These are phyloP conservation scores for Trematosphaeria pertusa DNA, from an alignment of 2,329 filamentous ascomycete species.

Conservation along the genomic window DNA sequence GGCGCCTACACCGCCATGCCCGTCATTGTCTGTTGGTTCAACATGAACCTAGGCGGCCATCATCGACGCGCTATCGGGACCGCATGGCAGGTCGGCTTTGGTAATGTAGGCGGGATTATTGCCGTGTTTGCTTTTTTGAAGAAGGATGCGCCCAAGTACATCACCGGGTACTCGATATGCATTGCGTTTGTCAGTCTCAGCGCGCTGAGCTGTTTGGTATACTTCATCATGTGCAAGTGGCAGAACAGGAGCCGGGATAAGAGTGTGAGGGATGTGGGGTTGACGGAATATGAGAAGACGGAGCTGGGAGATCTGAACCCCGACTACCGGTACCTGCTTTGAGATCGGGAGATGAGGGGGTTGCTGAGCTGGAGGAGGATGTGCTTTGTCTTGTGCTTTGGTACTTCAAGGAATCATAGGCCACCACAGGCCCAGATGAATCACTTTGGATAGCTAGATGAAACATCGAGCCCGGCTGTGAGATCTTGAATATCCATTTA, in stretches of 20 bases:
- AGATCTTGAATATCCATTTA: no score
- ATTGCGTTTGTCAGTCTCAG: conserved; percentile 76
- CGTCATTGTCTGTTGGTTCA: conserved; percentile 69
- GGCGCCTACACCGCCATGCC: conserved; percentile 90
- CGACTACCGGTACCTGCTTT: conserved; percentile 66
- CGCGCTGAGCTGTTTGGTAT: conserved; percentile 65
- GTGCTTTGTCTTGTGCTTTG: no score
- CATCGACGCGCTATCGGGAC: conserved; percentile 57
- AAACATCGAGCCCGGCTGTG: no score
- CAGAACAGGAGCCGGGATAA: conserved; percentile 68
- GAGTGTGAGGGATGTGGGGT: conserved; percentile 51
- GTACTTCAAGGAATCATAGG: no score
- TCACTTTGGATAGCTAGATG: no score
- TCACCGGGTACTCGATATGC: conserved; percentile 77
- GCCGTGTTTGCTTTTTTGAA: conserved; percentile 58
- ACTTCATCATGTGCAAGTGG: conserved; percentile 63
- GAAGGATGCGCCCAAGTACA: conserved; percentile 72
- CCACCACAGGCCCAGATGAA: no score
- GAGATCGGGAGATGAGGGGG: conserved; percentile 16
- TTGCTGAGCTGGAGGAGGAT: no score
- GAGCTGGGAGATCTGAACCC: conserved; percentile 67
- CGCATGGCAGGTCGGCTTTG: conserved; percentile 59
- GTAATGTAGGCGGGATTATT: conserved; percentile 60
- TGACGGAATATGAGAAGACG: conserved; percentile 69
- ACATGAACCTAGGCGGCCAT: conserved; percentile 62